Evolutionary conservation across 2,329 filamentous ascomycete species (phyloP).

Genomic region (Paecilomyces fulvus): DNA sequence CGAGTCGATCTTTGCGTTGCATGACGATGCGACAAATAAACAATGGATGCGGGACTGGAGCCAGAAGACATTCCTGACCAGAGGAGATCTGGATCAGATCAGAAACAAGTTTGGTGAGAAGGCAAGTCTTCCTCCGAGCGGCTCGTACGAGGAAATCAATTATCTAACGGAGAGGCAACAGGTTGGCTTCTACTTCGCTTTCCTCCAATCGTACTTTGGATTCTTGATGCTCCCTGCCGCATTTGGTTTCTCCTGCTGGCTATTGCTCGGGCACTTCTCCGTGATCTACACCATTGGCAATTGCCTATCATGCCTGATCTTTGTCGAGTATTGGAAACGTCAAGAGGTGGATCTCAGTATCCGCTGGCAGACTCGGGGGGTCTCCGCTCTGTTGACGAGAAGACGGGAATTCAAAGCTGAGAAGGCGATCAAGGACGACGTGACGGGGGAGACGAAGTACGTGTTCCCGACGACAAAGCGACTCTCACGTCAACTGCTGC

Average conservation of each 20-base stretch:
- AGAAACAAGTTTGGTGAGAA: slow-evolving; percentile 66
- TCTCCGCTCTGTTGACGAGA: slow-evolving; percentile 71
- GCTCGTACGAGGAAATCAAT: background rate
- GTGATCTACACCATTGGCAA: slow-evolving; percentile 71
- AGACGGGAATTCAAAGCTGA: slow-evolving; percentile 74
- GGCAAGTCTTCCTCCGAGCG: slow-evolving; percentile 10
- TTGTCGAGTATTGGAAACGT: slow-evolving; percentile 95
- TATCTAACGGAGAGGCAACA: slow-evolving; percentile 14
- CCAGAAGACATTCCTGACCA: slow-evolving; percentile 37
- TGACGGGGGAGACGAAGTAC: slow-evolving; percentile 72
- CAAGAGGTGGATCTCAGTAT: slow-evolving; percentile 82
- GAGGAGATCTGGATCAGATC: slow-evolving; percentile 65
- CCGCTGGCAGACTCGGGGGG: slow-evolving; percentile 81
- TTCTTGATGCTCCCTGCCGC: slow-evolving; percentile 76
- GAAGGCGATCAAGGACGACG: slow-evolving; percentile 64
- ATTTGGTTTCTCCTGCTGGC: slow-evolving; percentile 71
- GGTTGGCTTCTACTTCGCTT: slow-evolving; percentile 94
- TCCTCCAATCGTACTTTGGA: slow-evolving; percentile 85
- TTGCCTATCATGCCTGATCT: slow-evolving; percentile 77
- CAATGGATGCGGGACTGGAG: slow-evolving; percentile 70
- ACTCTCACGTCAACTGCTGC: slow-evolving; percentile 72
- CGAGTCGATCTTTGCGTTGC: slow-evolving; percentile 67
- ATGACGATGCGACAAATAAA: slow-evolving; percentile 69
- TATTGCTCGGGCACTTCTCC: slow-evolving; percentile 77
- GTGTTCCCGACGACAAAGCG: slow-evolving; percentile 72